Conservation (phyloP, 2,329 filamentous ascomycete genomes). For the Diaporthe humulicola region DNA sequence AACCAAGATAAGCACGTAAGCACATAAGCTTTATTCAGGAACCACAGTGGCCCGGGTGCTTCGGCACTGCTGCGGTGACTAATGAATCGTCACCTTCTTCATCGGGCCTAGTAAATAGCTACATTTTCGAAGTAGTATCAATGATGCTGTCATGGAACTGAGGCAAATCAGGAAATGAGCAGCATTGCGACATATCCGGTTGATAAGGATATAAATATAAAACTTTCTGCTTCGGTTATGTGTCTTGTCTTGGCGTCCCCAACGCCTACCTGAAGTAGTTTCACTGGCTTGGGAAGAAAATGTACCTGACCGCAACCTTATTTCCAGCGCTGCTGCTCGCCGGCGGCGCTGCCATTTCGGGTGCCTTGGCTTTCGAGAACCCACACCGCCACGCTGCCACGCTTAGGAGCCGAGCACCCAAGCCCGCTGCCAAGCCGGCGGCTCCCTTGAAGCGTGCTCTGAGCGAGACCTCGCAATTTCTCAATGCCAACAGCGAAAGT, state of each 20-base stretch:
- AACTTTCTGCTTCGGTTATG: neutral
- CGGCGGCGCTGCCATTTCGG: neutral
- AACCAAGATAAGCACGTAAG: neutral
- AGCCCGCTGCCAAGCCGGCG: constrained; percentile 5
- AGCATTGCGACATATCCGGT: neutral
- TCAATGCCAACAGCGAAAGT: constrained; percentile 1
- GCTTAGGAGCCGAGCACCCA: neutral
- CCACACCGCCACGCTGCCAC: neutral
- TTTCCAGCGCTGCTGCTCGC: neutral
- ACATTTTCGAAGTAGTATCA: neutral
- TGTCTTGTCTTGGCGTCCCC: neutral
- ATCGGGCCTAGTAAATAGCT: neutral
- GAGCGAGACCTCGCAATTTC: neutral
- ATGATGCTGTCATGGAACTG: constrained; percentile 5
- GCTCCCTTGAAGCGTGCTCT: neutral
- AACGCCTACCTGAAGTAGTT: neutral
- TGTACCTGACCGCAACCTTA: neutral
- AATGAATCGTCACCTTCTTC: neutral
- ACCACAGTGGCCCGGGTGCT: neutral
- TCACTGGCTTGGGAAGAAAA: neutral
- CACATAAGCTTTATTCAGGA: neutral
- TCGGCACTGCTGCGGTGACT: neutral
- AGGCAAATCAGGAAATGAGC: neutral
- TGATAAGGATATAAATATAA: neutral
- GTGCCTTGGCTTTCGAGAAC: constrained; percentile 2